Percentiles rank a stretch among this genome's conserved stretches.
Conservation (phyloP, 2,329 filamentous ascomycete species). For the Trichoderma sp. region DNA sequence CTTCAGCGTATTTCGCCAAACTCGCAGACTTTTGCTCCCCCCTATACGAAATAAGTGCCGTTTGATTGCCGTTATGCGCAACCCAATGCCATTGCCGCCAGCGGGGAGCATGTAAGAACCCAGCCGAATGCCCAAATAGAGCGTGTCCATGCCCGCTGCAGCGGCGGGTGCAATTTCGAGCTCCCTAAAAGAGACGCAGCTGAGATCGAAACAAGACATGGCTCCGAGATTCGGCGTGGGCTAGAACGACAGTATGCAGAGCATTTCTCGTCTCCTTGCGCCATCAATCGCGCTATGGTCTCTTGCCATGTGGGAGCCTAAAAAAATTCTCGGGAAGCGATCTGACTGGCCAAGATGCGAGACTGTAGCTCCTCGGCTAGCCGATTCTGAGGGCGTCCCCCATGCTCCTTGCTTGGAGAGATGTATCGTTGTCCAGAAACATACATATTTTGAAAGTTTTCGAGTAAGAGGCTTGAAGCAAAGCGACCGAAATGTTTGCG, state of each 20-base stretch:
- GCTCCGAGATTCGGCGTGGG: not conserved
- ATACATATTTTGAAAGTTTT: not conserved
- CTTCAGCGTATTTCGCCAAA: not conserved
- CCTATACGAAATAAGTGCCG: not conserved
- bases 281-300: constrained; percentile 11
- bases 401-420: not conserved
- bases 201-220: constrained; percentile 2
- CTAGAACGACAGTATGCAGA: not conserved
- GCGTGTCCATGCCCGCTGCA: not conserved
- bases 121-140: not conserved
- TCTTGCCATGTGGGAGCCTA: constrained; percentile 19
- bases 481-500: not conserved
- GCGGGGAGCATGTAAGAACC: not conserved
- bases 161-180: not conserved
- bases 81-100: not conserved
- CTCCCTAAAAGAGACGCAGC: not conserved
- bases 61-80: not conserved
- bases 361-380: constrained; percentile 7
- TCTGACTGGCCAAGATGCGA: constrained; percentile 18
- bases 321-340: constrained; percentile 3
- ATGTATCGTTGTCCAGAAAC: not conserved
- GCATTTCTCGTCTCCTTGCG: not conserved
- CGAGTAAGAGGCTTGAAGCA: not conserved
- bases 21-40: not conserved
- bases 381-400: not conserved